Conservation (phyloP, 2,329 filamentous ascomycete species). For the Trichoderma polysporum region DNA sequence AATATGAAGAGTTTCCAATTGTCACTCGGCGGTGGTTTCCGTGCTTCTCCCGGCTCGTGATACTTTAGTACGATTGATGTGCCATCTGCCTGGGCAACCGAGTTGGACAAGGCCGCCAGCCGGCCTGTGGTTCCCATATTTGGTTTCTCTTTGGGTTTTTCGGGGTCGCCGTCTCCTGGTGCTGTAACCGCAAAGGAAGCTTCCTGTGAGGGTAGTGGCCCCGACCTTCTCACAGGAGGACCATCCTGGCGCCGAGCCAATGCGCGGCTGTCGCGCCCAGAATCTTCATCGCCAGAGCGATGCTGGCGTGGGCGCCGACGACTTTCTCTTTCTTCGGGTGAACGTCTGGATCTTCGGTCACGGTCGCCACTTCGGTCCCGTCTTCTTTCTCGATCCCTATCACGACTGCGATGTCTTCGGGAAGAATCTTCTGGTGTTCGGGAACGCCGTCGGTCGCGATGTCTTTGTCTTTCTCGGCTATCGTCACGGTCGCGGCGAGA, state of each 20-base stretch:
- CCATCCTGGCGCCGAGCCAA: slow-evolving; percentile 25
- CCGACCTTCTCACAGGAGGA: slow-evolving; percentile 35
- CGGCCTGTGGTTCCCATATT: slow-evolving; percentile 81
- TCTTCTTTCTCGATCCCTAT: slow-evolving; percentile 4
- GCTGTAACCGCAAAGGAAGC: slow-evolving; percentile 60
- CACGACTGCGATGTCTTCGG: slow-evolving; percentile 21
- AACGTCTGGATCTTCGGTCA: slow-evolving; percentile 33
- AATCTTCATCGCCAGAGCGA: slow-evolving; percentile 23
- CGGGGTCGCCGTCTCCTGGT: slow-evolving; percentile 40
- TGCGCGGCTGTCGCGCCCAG: slow-evolving; percentile 25
- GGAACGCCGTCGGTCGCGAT: slow-evolving; percentile 36
- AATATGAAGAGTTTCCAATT: slow-evolving; percentile 92
- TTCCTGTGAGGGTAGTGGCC: slow-evolving; percentile 60
- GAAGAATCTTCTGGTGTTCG: slow-evolving; percentile 32
- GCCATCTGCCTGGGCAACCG: slow-evolving; percentile 67
- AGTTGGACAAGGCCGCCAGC: slow-evolving; percentile 84
- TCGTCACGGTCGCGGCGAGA: slow-evolving; percentile 27
- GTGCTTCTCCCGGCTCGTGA: slow-evolving; percentile 89
- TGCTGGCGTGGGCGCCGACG: slow-evolving; percentile 26
- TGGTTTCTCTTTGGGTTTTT: slow-evolving; percentile 76
- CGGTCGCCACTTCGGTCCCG: slow-evolving; percentile 30
- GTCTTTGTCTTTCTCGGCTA: slow-evolving; percentile 30
- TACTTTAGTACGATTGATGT: slow-evolving; percentile 85
- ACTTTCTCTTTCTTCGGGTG: slow-evolving; percentile 34
- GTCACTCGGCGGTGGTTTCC: slow-evolving; percentile 77